A percentile compares a stretch with the other conserved stretches of the same genome.
phyloP scores from a whole-genome alignment of 495 filamentous ascomycete species.

The Xylona heveae region DNA sequence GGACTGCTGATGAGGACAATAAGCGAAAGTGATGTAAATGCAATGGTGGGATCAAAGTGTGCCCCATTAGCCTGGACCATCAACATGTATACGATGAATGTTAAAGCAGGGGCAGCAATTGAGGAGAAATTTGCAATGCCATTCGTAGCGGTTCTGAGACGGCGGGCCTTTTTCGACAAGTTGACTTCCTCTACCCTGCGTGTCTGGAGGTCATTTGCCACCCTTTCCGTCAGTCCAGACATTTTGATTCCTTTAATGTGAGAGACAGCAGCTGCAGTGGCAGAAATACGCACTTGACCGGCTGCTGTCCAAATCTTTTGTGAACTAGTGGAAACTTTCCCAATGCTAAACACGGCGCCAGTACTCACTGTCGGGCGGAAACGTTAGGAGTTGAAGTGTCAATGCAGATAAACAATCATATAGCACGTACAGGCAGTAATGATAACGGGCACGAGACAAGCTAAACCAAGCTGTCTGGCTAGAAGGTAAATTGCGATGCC shows the following conservation, averaged over 20 bases:
- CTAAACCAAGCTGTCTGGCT: not conserved
- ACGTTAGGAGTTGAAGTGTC: not conserved
- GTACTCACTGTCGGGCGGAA: not conserved
- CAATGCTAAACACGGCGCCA: not conserved
- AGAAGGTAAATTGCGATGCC: not conserved
- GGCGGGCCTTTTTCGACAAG: not conserved
- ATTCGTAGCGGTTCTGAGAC: not conserved
- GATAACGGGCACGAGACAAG: not conserved
- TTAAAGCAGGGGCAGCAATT: conserved; percentile 3
- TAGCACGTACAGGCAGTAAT: not conserved
- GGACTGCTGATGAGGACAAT: conserved; percentile 16
- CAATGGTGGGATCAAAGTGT: conserved; percentile 6
- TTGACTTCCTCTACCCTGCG: not conserved
- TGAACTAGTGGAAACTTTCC: not conserved
- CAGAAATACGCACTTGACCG: not conserved
- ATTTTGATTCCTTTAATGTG: not conserved
- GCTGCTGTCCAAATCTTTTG: not conserved
- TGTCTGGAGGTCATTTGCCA: not conserved
- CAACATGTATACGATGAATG: conserved; percentile 7
- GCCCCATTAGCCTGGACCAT: conserved; percentile 7
- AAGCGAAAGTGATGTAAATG: conserved; percentile 18
- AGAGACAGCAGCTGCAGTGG: not conserved
- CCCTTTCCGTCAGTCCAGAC: not conserved
- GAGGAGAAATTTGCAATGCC: conserved; percentile 1
- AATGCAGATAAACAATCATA: too few species aligned